These are phyloP conservation scores for Neurospora intermedia DNA, from an alignment of 495 filamentous ascomycete genomes.

Conservation along the genomic window DNA sequence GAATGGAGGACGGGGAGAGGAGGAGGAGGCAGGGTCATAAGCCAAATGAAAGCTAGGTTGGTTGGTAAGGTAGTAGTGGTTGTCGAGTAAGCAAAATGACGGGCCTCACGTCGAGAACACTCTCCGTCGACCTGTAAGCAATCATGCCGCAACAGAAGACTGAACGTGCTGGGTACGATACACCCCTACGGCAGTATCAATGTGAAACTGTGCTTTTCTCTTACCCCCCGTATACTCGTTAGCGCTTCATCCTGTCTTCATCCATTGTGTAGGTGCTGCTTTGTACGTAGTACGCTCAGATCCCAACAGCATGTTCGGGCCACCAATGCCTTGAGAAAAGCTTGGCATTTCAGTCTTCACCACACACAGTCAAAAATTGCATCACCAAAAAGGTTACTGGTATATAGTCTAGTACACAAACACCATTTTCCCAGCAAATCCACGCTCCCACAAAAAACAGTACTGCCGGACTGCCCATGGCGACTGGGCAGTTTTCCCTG, in stretches of 20 bases:
- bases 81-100: not conserved
- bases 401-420: not conserved
- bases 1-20: not conserved
- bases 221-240: not conserved
- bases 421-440: not conserved
- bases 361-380: not conserved
- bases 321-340: not conserved
- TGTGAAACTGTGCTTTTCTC: too few species aligned
- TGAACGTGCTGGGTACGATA: not conserved
- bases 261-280: not conserved
- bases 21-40: not conserved
- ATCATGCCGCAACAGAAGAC: not conserved
- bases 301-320: not conserved
- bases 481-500: not conserved
- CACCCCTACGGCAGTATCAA: not conserved
- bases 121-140: not conserved
- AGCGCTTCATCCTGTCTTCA: not conserved
- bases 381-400: not conserved
- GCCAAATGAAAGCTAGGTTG: not conserved
- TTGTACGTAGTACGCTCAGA: not conserved
- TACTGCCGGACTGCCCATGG: not conserved
- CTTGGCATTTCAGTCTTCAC: not conserved
- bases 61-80: not conserved
- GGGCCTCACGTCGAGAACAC: not conserved
- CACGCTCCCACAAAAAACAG: not conserved